Evolutionary conservation across 1,284 basidiomycete species (phyloP).

Genomic region (Melampsora larici-populina): DNA sequence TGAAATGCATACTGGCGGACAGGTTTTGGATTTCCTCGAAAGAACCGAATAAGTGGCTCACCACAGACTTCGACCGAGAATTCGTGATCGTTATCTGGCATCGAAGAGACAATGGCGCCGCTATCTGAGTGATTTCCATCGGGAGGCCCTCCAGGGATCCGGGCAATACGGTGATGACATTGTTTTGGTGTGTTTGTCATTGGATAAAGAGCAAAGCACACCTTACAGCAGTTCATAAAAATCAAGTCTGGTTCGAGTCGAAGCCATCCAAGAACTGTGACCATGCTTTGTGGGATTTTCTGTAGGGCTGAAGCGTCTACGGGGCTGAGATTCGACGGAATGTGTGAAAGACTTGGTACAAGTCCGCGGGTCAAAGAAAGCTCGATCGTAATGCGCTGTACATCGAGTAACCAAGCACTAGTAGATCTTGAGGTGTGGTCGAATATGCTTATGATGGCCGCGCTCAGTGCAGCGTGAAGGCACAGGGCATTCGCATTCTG

Average conservation of each 20-base stretch:
- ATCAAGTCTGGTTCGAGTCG: conserved; percentile 6
- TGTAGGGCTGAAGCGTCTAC: not conserved
- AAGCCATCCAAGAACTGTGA: conserved; percentile 10
- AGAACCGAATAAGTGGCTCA: no score
- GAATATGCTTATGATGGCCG: conserved; percentile 18
- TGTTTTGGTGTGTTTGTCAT: conserved; percentile 1
- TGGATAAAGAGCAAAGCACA: conserved; percentile 39
- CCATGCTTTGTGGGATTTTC: not conserved
- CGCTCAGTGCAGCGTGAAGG: conserved; percentile 18
- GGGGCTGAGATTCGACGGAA: conserved; percentile 1
- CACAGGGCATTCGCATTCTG: not conserved
- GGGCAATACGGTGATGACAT: conserved; percentile 1
- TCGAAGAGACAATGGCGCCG: no score
- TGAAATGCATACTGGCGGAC: not conserved
- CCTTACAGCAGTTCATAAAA: conserved; percentile 7
- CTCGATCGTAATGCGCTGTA: no score
- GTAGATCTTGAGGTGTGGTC: conserved; percentile 11
- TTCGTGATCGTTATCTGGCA: no score
- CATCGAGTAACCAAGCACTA: conserved; percentile 27
- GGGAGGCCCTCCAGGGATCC: no score
- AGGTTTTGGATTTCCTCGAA: no score
- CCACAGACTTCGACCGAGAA: no score
- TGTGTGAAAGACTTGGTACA: not conserved
- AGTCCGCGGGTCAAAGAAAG: conserved; percentile 4
- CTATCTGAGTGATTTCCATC: no score